Base-by-base conservation (phyloP, 2,329 filamentous ascomycete genomes). In the Ambrosiella xylebori region DNA sequence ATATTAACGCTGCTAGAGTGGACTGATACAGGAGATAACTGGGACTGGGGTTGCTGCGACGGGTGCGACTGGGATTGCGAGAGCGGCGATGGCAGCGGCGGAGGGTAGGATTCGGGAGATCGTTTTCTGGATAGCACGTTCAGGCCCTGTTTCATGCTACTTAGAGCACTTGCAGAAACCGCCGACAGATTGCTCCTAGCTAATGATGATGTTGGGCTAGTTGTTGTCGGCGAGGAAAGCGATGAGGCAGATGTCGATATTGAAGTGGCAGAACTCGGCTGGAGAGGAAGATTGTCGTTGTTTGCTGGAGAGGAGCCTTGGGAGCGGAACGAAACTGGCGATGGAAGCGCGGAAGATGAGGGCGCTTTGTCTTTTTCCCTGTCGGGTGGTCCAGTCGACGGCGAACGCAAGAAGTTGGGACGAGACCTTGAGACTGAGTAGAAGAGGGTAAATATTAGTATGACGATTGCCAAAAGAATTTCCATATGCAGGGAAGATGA, bases 91-190 rank as follows among this genome's bases (percentile, higher is more conserved):
- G 61, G 62, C 55, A 49, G 59, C 56, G 58, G 59, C 60, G 54
- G 60, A 62, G 19, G 63, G 53, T 56, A 59, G 51, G 61, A 63
- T 45, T 62, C 61, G 57, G 60, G 65, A 61, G 63, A 65, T 62
- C 57, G 64, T 61, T 68, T 69, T 56, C 51, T 58, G 38, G 56
- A 56, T 38, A 61, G 59, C 52, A 63, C 61, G 60, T 66, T 65
- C 59, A 61, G 57, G 61, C 61, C 63, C 61, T 62, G 65, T 65
- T 68, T 70, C 68, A 71, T 70, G 65, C 67, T 71, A 66, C 71
- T 72, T 64, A 70, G 64, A 54, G 67, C 64, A 66, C 69, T 69
- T 59, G 67, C 65, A 37, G 71, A 70, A 64, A 70, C 70, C 57
- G 68, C 67, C 49, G 59, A 36, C 19, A 45, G 35, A 19, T 54